Evolutionary conservation across 1,284 basidiomycete species (phyloP).

Genomic region (Athelia sp.): DNA sequence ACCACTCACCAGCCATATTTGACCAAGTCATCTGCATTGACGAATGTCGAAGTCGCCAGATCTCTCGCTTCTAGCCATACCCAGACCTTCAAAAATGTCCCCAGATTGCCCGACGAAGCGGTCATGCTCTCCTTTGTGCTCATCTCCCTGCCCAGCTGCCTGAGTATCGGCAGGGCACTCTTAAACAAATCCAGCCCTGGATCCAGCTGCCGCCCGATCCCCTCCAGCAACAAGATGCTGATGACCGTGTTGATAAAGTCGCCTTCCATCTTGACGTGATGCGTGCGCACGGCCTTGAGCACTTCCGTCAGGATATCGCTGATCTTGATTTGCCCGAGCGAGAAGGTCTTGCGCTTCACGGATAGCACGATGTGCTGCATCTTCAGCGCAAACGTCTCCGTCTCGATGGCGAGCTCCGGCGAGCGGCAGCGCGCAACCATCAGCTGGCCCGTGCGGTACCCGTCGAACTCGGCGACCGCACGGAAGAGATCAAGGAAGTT

Average conservation of each 20-base stretch:
- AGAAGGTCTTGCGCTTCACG: slow-evolving; percentile 96
- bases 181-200: slow-evolving; percentile 92
- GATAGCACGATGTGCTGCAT: slow-evolving; percentile 94
- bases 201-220: slow-evolving; percentile 93
- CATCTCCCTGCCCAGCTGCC: slow-evolving; percentile 87
- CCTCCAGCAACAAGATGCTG: slow-evolving; percentile 89
- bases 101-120: slow-evolving; percentile 64
- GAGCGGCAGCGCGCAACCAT: slow-evolving; percentile 97
- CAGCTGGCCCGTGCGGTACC: slow-evolving; percentile 88
- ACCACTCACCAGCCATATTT: slow-evolving; percentile 68
- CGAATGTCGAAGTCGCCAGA: slow-evolving; percentile 72
- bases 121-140: slow-evolving; percentile 70
- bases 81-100: slow-evolving; percentile 89
- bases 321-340: slow-evolving; percentile 92
- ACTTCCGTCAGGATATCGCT: slow-evolving; percentile 91
- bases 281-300: slow-evolving; percentile 80
- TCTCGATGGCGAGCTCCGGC: slow-evolving; percentile 87
- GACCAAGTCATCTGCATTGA: slow-evolving; percentile 74
- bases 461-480: slow-evolving; percentile 95
- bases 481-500: slow-evolving; percentile 98
- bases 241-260: slow-evolving; percentile 99
- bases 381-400: slow-evolving; percentile 93
- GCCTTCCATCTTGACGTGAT: slow-evolving; percentile 98
- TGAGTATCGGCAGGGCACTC: slow-evolving; percentile 84
- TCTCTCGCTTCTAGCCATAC: slow-evolving; percentile 87